Conservation (phyloP, 208 protist species). For the Polymyxa betae region DNA sequence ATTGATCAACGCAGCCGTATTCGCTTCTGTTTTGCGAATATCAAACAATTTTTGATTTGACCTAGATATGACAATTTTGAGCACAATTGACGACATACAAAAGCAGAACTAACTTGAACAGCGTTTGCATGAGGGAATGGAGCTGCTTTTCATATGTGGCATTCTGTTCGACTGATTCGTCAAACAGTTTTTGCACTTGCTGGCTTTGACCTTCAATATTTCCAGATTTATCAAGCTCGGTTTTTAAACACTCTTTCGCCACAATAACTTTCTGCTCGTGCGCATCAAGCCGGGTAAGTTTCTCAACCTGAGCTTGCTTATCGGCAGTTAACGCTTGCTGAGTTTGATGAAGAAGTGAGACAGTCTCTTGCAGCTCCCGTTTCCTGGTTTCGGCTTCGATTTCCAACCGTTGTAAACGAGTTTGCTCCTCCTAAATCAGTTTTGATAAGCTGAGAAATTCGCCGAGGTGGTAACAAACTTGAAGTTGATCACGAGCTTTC, state of each 20-base stretch:
- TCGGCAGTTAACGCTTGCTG: neutral
- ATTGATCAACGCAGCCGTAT: slow-evolving; percentile 36
- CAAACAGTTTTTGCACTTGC: slow-evolving; percentile 15
- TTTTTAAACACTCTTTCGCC: neutral
- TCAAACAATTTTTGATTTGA: slow-evolving; percentile 24
- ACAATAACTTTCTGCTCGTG: neutral
- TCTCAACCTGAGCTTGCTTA: neutral
- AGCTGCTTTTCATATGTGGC: neutral
- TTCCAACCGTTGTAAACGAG: neutral
- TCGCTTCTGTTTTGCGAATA: neutral
- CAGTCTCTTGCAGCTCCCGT: neutral
- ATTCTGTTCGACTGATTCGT: neutral
- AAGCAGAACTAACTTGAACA: too few relatives aligned
- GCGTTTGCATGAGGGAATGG: neutral
- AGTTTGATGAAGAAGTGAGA: neutral
- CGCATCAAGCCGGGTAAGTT: neutral
- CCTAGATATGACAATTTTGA: too few relatives aligned
- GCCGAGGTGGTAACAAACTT: too few relatives aligned
- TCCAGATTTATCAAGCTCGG: slow-evolving; percentile 26
- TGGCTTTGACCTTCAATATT: slow-evolving; percentile 9
- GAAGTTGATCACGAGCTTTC: neutral
- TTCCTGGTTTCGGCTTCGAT: neutral
- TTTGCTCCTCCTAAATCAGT: neutral
- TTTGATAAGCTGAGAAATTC: too few relatives aligned
- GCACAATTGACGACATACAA: too few relatives aligned